Evolutionary conservation across 2,329 filamentous ascomycete species (phyloP).

Genomic region (Xylaria sp.): DNA sequence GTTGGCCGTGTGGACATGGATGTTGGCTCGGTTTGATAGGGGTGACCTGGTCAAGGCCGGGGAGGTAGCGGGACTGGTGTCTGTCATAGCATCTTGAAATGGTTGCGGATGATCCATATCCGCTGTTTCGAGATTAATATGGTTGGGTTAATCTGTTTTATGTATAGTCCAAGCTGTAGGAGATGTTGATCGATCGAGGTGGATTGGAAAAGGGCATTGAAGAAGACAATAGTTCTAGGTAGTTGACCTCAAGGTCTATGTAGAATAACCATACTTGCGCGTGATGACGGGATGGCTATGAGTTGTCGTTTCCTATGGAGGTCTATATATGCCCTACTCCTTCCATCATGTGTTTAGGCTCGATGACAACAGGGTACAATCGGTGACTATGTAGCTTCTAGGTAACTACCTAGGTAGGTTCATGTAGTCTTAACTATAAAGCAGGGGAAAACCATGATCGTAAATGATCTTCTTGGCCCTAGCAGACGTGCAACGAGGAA

Average conservation of each 20-base stretch:
- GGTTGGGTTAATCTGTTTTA: slow-evolving; percentile 33
- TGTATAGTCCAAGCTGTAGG: slow-evolving; percentile 35
- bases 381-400: slow-evolving; percentile 1
- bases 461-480: not conserved
- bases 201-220: not conserved
- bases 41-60: slow-evolving; percentile 38
- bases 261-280: not conserved
- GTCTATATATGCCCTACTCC: slow-evolving; percentile 30
- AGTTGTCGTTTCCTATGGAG: slow-evolving; percentile 22
- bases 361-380: not conserved
- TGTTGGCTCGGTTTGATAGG: slow-evolving; percentile 46
- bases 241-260: not conserved
- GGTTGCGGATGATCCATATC: slow-evolving; percentile 34
- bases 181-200: slow-evolving; percentile 7
- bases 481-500: not conserved
- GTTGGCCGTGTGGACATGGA: slow-evolving; percentile 22
- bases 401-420: no score
- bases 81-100: slow-evolving; percentile 23
- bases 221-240: slow-evolving; percentile 12
- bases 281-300: not conserved
- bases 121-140: slow-evolving; percentile 30
- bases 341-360: slow-evolving; percentile 27
- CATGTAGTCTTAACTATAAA: no score
- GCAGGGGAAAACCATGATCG: not conserved
- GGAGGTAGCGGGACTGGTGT: slow-evolving; percentile 9